phyloP scores from a whole-genome alignment of 2,329 filamentous ascomycete genomes.

The Aspergillus sp. region DNA sequence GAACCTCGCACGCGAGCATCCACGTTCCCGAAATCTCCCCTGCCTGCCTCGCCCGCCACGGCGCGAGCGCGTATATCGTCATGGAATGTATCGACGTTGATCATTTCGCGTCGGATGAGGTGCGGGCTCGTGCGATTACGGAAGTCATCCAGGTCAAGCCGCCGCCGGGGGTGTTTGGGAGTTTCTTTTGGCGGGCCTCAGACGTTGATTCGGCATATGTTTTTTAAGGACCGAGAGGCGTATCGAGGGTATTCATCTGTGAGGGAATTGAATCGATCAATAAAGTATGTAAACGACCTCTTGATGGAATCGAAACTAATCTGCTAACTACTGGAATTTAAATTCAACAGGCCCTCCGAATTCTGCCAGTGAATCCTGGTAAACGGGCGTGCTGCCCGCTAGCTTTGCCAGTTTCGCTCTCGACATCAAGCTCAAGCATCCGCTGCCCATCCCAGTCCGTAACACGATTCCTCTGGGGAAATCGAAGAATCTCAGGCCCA shows the following conservation, averaged over 20 bases:
- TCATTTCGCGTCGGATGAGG: slow-evolving; percentile 1
- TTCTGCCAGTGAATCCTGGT: background rate
- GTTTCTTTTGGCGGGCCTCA: slow-evolving; percentile 4
- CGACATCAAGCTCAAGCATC: background rate
- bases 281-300: too few species aligned
- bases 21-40: slow-evolving; percentile 6
- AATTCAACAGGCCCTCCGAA: background rate
- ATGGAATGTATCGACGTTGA: slow-evolving; percentile 6
- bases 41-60: background rate
- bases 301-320: too few species aligned
- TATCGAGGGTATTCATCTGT: too few species aligned
- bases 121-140: slow-evolving; percentile 6
- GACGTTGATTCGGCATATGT: slow-evolving; percentile 6
- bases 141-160: slow-evolving; percentile 6
- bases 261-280: too few species aligned
- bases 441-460: background rate
- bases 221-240: too few species aligned
- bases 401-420: slow-evolving; percentile 2
- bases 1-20: background rate
- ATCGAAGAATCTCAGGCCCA: background rate
- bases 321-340: too few species aligned
- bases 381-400: background rate
- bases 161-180: slow-evolving; percentile 1
- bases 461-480: background rate
- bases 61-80: slow-evolving; percentile 3